Percentiles rank a stretch among this genome's conserved stretches.
These are phyloP conservation scores for Linum usitatissimum DNA, from an alignment of 345 rosid genomes.

Conservation along the genomic window DNA sequence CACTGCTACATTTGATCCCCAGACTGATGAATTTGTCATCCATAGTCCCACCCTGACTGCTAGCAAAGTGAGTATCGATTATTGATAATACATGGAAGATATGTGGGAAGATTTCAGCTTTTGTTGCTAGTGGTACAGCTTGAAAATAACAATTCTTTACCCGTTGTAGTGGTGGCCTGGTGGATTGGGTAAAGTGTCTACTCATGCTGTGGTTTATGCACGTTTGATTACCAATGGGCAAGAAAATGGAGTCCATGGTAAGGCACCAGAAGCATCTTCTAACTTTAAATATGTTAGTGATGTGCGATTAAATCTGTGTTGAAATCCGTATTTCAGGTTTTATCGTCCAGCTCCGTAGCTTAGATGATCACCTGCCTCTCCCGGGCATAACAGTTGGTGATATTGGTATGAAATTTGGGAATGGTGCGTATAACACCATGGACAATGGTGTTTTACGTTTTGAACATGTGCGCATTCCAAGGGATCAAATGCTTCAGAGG, in stretches of 20 bases:
- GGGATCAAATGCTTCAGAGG: slow-evolving; percentile 95
- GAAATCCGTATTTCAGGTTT: slow-evolving; percentile 50
- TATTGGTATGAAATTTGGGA: slow-evolving; percentile 89
- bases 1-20: slow-evolving; percentile 89
- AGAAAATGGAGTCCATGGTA: slow-evolving; percentile 90
- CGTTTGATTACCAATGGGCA: slow-evolving; percentile 67
- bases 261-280: slow-evolving; percentile 5
- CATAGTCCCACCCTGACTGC: slow-evolving; percentile 93
- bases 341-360: slow-evolving; percentile 84
- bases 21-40: slow-evolving; percentile 79
- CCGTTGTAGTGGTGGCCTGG: slow-evolving; percentile 96
- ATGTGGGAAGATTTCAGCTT: not conserved
- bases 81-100: not conserved
- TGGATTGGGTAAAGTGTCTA: slow-evolving; percentile 82
- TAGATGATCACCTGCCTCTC: slow-evolving; percentile 95
- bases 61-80: slow-evolving; percentile 50
- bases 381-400: slow-evolving; percentile 89
- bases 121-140: not conserved
- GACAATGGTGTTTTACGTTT: slow-evolving; percentile 91
- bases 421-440: slow-evolving; percentile 86
- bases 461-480: slow-evolving; percentile 86
- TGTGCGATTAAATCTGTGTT: slow-evolving; percentile 12
- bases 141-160: too few relatives aligned
- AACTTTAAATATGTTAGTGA: not conserved
- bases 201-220: slow-evolving; percentile 91